These are phyloP conservation scores for Talaromyces albobiverticillius DNA, from an alignment of 2,329 filamentous ascomycete species.

Conservation along the genomic window DNA sequence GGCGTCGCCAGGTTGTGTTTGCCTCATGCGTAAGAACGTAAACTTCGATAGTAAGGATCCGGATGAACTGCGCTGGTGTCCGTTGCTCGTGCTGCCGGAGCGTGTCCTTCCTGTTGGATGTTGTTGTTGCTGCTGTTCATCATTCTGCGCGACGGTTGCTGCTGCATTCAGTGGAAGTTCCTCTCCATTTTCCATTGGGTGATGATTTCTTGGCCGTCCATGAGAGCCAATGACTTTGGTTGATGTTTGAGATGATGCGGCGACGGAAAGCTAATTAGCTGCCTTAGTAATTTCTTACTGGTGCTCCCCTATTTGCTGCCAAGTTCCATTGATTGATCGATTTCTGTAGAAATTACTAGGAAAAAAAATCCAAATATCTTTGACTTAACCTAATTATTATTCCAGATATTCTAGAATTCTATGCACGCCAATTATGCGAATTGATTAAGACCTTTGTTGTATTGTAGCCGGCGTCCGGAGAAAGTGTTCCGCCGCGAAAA, in stretches of 20 bases:
- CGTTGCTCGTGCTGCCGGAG: constrained; percentile 28
- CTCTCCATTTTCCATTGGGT: constrained; percentile 36
- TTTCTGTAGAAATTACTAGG: too few relatives aligned
- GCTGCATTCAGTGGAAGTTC: constrained; percentile 20
- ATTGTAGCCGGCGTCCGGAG: neutral
- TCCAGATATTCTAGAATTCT: too few relatives aligned
- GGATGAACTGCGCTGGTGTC: constrained; percentile 51
- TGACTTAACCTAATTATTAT: too few relatives aligned
- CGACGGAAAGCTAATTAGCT: neutral
- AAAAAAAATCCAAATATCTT: too few relatives aligned
- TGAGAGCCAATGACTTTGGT: neutral
- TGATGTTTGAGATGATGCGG: neutral
- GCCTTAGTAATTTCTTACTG: too few relatives aligned
- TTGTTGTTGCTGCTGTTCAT: constrained; percentile 1
- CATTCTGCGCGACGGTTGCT: constrained; percentile 25
- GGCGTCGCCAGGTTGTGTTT: constrained; percentile 25
- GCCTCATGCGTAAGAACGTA: constrained; percentile 60
- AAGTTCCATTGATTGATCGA: too few relatives aligned
- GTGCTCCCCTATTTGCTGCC: too few relatives aligned
- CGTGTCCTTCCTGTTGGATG: constrained; percentile 25
- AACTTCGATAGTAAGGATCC: constrained; percentile 67
- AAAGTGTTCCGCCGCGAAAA: constrained; percentile 13
- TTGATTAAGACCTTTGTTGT: too few relatives aligned
- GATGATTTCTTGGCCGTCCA: neutral
- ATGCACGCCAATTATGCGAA: too few relatives aligned